Base-by-base conservation (phyloP, 208 protist species). In the Trypanosoma platydactyli region DNA sequence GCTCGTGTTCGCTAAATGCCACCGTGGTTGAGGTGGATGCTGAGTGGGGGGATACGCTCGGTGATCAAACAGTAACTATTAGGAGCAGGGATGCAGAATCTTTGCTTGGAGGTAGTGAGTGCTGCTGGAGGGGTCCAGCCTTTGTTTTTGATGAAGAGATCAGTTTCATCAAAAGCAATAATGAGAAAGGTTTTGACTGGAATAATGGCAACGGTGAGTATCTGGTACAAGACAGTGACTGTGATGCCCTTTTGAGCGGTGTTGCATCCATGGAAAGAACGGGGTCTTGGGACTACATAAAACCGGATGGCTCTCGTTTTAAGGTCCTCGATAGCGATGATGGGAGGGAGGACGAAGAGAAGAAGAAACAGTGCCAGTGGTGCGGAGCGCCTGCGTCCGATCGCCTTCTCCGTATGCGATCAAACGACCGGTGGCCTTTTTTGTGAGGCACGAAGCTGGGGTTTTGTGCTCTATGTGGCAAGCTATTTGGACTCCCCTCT, bases 391-490 rank as follows among this genome's bases (percentile, higher is more conserved):
- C 7, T 16, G 52, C 64, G n/a, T 52, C 54, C 5, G 5, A 30
- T 27, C 52, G 54, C 15, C 11, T 46, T 30, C 5, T 41, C 15
- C 54, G 25, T 55, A 48, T 63, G 29, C 44, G 51, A 27, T 54
- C 64, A 3, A 63, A 62, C 20, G 64, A 70, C 35, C 51, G 52
- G 11, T 70, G 64, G 64, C 45, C 54, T 11, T 70, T 70, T 54
- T 5, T 22, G 2, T 40, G 11, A 22, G 41, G 48, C 15, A 51
- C 3, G 18, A 48, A 48, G 44, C 6, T 16, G 44, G n/a, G n/a
- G n/a, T n/a, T n/a, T n/a, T n/a, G n/a, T n/a, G n/a, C n/a, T n/a
- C n/a, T n/a, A n/a, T n/a, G n/a, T n/a, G n/a, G n/a, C n/a, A n/a
- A n/a, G n/a, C n/a, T n/a, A n/a, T n/a, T n/a, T n/a, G n/a, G n/a